Conservation (phyloP, 2,329 filamentous ascomycete species). For the Fusarium nematophilum region DNA sequence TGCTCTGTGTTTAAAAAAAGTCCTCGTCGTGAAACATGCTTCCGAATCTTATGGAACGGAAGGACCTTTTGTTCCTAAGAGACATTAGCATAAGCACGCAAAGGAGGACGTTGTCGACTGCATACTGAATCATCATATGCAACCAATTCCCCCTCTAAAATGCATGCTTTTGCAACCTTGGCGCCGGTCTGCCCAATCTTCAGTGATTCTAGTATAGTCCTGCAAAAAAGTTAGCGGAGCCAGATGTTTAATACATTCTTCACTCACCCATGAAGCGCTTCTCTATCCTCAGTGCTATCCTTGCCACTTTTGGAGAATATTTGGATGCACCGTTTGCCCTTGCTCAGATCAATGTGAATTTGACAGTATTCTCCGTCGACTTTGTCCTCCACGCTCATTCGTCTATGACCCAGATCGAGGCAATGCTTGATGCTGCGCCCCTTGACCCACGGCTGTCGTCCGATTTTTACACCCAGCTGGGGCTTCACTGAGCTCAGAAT, state of each 20-base stretch:
- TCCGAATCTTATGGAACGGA: slow-evolving; percentile 84
- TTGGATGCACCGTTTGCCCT: slow-evolving; percentile 67
- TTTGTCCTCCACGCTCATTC: slow-evolving; percentile 82
- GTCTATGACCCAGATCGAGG: slow-evolving; percentile 68
- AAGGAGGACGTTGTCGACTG: neutral
- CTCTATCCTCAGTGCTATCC: slow-evolving; percentile 81
- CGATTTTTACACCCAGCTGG: slow-evolving; percentile 70
- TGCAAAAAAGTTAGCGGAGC: slow-evolving; percentile 37
- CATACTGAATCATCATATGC: slow-evolving; percentile 75
- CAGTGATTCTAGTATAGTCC: slow-evolving; percentile 72
- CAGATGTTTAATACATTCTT: neutral
- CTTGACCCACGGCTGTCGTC: slow-evolving; percentile 72
- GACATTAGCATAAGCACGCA: slow-evolving; percentile 17
- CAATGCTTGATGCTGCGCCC: slow-evolving; percentile 80
- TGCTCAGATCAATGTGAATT: slow-evolving; percentile 79
- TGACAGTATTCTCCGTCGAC: slow-evolving; percentile 93
- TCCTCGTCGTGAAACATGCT: slow-evolving; percentile 81
- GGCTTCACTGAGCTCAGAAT: slow-evolving; percentile 59
- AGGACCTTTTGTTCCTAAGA: slow-evolving; percentile 69
- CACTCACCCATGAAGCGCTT: slow-evolving; percentile 65
- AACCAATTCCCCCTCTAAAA: slow-evolving; percentile 85
- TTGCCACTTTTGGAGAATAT: slow-evolving; percentile 96
- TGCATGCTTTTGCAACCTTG: slow-evolving; percentile 72
- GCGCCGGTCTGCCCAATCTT: slow-evolving; percentile 69
- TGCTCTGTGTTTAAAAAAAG: slow-evolving; percentile 72